Percentiles rank a stretch among this genome's conserved stretches.
Conservation (phyloP, 139 green algal species). For the Mychonastes homosphaera region DNA sequence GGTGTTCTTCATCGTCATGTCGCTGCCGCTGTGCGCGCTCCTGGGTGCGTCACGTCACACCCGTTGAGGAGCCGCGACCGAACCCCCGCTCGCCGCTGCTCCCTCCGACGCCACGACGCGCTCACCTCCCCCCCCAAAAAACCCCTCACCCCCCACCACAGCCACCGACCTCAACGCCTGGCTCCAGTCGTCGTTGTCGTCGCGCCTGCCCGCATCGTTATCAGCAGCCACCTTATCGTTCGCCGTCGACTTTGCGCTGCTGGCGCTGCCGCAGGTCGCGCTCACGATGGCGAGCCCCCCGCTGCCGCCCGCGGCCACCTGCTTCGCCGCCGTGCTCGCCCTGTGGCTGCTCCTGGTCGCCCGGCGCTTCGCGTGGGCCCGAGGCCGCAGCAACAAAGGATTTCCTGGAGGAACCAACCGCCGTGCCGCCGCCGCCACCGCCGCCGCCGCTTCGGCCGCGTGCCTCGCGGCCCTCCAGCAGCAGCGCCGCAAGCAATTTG, state of each 20-base stretch:
- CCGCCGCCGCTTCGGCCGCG: background rate
- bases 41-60: constrained; percentile 9
- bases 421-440: background rate
- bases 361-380: constrained; percentile 5
- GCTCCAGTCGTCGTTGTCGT: background rate
- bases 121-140: background rate
- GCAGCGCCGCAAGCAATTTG: constrained; percentile 20
- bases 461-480: background rate
- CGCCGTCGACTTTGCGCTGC: constrained; percentile 11
- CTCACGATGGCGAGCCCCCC: too few relatives aligned
- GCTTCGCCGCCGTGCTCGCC: background rate
- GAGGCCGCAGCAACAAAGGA: constrained; percentile 5
- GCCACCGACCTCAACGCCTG: background rate
- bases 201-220: background rate
- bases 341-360: constrained; percentile 17
- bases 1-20: constrained; percentile 25
- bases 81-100: too few relatives aligned
- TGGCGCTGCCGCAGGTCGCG: constrained; percentile 16
- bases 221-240: constrained; percentile 3
- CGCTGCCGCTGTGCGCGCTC: constrained; percentile 21
- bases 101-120: too few relatives aligned
- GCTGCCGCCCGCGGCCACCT: too few relatives aligned
- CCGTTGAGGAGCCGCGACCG: too few relatives aligned
- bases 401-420: background rate
- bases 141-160: background rate